These are phyloP conservation scores for Komagataella pseudopastoris DNA, from an alignment of 805 yeast species.

Conservation along the genomic window DNA sequence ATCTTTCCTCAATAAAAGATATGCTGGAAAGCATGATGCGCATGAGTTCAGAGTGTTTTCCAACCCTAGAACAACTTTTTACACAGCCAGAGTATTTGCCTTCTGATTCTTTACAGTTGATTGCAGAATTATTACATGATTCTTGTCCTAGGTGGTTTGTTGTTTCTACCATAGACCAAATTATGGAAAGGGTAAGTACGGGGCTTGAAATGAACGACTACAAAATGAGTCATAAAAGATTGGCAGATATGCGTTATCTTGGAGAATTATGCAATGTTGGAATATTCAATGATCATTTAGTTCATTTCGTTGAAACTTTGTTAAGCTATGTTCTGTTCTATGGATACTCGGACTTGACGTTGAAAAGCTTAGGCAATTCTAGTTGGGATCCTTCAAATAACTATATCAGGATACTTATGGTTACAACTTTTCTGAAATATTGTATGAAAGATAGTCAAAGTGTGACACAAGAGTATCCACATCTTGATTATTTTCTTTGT, in stretches of 20 bases:
- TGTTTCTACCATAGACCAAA: slow-evolving; percentile 38
- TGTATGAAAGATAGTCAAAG: slow-evolving; percentile 4
- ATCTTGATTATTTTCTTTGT: slow-evolving; percentile 28
- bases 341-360: slow-evolving; percentile 38
- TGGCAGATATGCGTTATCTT: slow-evolving; percentile 48
- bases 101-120: slow-evolving; percentile 40
- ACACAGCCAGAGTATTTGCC: slow-evolving; percentile 47
- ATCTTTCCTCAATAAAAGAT: slow-evolving; percentile 19
- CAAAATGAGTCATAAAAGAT: slow-evolving; percentile 41
- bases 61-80: slow-evolving; percentile 25
- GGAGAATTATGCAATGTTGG: slow-evolving; percentile 39
- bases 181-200: slow-evolving; percentile 47
- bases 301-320: slow-evolving; percentile 35
- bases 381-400: slow-evolving; percentile 48
- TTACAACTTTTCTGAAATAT: slow-evolving; percentile 26
- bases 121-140: slow-evolving; percentile 29
- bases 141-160: slow-evolving; percentile 24
- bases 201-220: slow-evolving; percentile 59
- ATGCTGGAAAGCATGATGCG: slow-evolving; percentile 14
- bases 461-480: slow-evolving; percentile 8
- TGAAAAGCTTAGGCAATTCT: background rate
- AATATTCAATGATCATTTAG: slow-evolving; percentile 28
- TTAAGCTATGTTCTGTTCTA: slow-evolving; percentile 42
- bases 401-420: slow-evolving; percentile 57
- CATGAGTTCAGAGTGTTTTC: slow-evolving; percentile 19